Evolutionary conservation across 1,284 basidiomycete species (phyloP).

Genomic region (Caloboletus inedulis): DNA sequence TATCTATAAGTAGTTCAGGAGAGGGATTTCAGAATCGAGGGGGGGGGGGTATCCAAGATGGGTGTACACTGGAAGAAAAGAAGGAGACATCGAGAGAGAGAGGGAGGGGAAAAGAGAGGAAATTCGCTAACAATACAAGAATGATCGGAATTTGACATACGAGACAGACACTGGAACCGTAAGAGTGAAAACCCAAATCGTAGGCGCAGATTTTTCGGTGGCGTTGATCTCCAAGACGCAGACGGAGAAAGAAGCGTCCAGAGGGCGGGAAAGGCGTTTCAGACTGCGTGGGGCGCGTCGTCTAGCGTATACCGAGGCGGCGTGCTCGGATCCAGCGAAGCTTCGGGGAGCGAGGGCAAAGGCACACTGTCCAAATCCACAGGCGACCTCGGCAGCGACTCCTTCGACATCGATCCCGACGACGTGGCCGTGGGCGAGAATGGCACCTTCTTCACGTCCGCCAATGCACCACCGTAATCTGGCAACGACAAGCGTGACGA

Average conservation of each 20-base stretch:
- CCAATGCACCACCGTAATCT: slow-evolving; percentile 36
- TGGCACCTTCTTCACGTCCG: slow-evolving; percentile 30
- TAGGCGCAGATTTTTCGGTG: neutral
- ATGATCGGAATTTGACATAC: slow-evolving; percentile 1
- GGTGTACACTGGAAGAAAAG: neutral
- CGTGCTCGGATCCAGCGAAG: slow-evolving; percentile 7
- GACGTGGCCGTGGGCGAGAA: slow-evolving; percentile 24
- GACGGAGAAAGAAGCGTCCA: too few relatives aligned
- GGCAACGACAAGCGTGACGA: slow-evolving; percentile 40
- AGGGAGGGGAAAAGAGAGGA: neutral
- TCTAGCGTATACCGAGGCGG: slow-evolving; percentile 23
- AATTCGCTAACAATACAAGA: slow-evolving; percentile 30
- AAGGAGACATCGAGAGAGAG: neutral
- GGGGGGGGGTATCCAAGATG: slow-evolving; percentile 16
- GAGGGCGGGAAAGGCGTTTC: too few relatives aligned
- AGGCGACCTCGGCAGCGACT: slow-evolving; percentile 26
- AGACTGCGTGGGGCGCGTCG: slow-evolving; percentile 17
- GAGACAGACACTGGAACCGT: neutral
- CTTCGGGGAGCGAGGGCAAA: slow-evolving; percentile 21
- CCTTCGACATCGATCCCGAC: slow-evolving; percentile 26
- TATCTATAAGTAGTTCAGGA: slow-evolving; percentile 5
- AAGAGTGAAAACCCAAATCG: neutral
- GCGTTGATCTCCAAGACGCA: neutral
- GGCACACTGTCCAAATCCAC: slow-evolving; percentile 17
- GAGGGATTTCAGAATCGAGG: neutral